phyloP scores from a whole-genome alignment of 2,329 filamentous ascomycete species.

The Colletotrichum cordylinicola region DNA sequence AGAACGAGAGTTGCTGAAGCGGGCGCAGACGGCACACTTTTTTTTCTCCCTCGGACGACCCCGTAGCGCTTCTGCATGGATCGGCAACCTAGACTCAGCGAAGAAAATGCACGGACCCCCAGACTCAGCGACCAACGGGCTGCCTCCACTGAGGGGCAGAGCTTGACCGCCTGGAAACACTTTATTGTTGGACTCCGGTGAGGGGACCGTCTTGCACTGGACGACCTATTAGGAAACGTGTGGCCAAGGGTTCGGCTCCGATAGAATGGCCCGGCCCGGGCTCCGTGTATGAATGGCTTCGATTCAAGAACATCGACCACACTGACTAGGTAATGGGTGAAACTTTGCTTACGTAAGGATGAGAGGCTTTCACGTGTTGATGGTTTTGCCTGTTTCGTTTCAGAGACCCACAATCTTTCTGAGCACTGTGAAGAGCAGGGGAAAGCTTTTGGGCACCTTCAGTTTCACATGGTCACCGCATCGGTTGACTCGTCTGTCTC shows the following conservation, averaged over 20 bases:
- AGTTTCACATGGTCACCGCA: neutral
- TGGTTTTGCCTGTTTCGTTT: neutral
- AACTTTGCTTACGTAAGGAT: neutral
- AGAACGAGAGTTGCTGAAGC: neutral
- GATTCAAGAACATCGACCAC: neutral
- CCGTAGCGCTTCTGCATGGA: conserved; percentile 13
- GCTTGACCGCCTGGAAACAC: neutral
- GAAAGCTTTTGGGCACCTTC: neutral
- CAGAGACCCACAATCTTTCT: neutral
- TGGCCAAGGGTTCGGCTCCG: neutral
- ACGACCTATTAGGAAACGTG: neutral
- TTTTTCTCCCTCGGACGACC: conserved; percentile 3
- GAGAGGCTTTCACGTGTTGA: conserved; percentile 2
- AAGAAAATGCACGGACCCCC: neutral
- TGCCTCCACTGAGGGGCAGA: conserved; percentile 7
- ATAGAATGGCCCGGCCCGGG: neutral
- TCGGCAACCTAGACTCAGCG: conserved; percentile 7
- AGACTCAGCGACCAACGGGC: neutral
- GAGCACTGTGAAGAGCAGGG: neutral
- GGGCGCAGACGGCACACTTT: neutral
- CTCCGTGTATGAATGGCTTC: neutral
- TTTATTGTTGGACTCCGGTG: neutral
- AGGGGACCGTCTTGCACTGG: neutral
- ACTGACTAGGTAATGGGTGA: neutral
- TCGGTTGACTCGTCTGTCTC: neutral